Evolutionary conservation across 805 yeast species (phyloP), one percentile per base, ranked within the genome.

Genomic region (Torulaspora delbrueckii): DNA sequence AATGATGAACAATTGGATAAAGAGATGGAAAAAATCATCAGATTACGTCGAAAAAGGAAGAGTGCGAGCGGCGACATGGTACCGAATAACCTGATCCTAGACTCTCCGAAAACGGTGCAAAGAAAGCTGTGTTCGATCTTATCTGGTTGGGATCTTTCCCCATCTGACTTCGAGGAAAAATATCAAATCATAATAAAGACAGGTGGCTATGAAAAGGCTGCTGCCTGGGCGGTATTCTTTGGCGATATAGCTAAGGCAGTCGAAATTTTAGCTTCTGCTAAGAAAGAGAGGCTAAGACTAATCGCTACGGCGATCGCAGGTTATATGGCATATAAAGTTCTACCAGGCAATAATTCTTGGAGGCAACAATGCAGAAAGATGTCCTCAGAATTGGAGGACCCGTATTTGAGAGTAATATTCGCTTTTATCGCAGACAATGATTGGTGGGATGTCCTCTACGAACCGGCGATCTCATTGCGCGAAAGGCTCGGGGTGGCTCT

Each of bases 281-380:
- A 81, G 40, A 81, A 78, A 47, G 89, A 84, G 60, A 70, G 82
- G 43, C 71, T 86, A 37, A 68, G 84, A 40, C 73, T 91, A 37
- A 89, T 91, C 76, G 88, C 96, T 0, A 84, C 98, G 0, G 97
- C 98, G 0, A 86, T 89, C 37, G 91, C 96, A 0, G 98, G 96
- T 2, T 86, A 89, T 59, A 72, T 83, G 57, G 68, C 63, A 2
- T 65, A 59, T 19, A 68, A 65, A 37, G 64, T 59, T 35, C 59
- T 56, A 41, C 61, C 66, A 6, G 74, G 74, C 9, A 86, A 86
- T 58, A 83, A 82, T 63, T 77, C 89, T 0, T 91, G 98, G 98
- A 83, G 87, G 57, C 95, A 88, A 45, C 96, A 88, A 62, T 91
- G 97, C 62, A 80, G 96, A 44, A 75, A 76, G 47, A 77, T 91